Evolutionary conservation across 116 monocot genomes (phyloP), one percentile per base, ranked within the genome.

Genomic region (Dioscorea cayenensis): DNA sequence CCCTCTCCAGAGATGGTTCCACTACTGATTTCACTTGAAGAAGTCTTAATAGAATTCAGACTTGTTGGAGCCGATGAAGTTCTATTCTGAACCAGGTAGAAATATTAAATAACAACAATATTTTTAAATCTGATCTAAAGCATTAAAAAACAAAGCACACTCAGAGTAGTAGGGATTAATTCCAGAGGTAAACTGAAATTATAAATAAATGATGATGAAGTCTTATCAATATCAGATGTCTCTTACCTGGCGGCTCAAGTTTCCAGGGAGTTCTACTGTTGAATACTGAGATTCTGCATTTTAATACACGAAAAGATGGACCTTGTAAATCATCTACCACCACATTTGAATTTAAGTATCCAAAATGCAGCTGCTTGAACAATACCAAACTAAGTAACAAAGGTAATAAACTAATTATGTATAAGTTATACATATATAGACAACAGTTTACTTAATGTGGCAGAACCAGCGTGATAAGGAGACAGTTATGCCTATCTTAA

Each of bases 201-300:
- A 38, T 38, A 29, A 51, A 20, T 23, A 35, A 65, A 17, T 51
- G 48, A 65, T 28, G 32, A 36, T 52, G 4, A 14, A 51, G 28
- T 38, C 9, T 38, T 19, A 43, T 10, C 13, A 66, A 36, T 37
- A n/a, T 36, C 4, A 66, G 66, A 66, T 17, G 36, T 21, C 16
- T 17, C 70, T 67, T 78, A 86, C 92, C 76, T 86, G 76, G 49
- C 77, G 81, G 78, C 65, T 82, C 28, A 51, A 65, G 49, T 83
- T 85, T 43, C 84, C 81, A 14, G 89, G 92, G 49, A 86, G 81
- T 73, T 86, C 76, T 22, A 84, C 51, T 49, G 82, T 73, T 22
- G 74, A 72, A 65, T 76, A 81, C 60, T 77, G 69, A 64, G 92
- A 76, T 25, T 84, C 88, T 58, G 83, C 86, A 58, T 82, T 82